Evolutionary conservation across 2,329 filamentous ascomycete genomes (phyloP).

Genomic region (Apiospora pterosperma): DNA sequence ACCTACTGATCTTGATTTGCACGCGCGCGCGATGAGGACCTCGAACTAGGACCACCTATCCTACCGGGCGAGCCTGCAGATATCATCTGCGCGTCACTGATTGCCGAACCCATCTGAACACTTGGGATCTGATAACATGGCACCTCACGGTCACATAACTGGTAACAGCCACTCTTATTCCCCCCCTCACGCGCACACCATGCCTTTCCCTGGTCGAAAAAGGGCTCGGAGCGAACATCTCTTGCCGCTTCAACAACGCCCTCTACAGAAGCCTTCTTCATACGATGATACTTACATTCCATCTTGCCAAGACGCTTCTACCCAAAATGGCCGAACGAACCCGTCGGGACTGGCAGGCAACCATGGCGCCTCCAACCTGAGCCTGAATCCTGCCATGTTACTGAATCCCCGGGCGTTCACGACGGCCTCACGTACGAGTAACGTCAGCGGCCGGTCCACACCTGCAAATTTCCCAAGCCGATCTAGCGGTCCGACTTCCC

Average conservation of each 20-base stretch:
- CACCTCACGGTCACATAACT: neutral
- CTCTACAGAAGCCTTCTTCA: constrained; percentile 4
- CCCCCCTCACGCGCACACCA: neutral
- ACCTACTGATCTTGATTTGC: neutral
- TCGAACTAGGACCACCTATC: neutral
- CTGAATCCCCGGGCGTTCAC: constrained; percentile 38
- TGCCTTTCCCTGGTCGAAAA: neutral
- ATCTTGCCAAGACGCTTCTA: constrained; percentile 18
- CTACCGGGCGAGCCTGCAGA: neutral
- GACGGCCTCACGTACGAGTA: constrained; percentile 12
- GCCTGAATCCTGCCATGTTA: constrained; percentile 39
- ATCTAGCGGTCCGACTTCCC: constrained; percentile 31
- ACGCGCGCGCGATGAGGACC: constrained; percentile 1
- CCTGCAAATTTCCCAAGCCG: constrained; percentile 19
- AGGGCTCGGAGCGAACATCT: constrained; percentile 7
- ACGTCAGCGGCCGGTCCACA: constrained; percentile 18
- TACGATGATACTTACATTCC: constrained; percentile 20
- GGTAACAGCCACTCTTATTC: neutral
- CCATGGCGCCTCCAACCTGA: constrained; percentile 14
- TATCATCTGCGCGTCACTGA: neutral
- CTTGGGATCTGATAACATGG: constrained; percentile 1
- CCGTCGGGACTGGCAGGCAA: constrained; percentile 9
- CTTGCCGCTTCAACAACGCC: neutral
- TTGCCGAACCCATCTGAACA: neutral
- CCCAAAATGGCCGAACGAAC: constrained; percentile 19